Base-by-base conservation (phyloP, 805 yeast genomes). In the Pichia phayaonensis region DNA sequence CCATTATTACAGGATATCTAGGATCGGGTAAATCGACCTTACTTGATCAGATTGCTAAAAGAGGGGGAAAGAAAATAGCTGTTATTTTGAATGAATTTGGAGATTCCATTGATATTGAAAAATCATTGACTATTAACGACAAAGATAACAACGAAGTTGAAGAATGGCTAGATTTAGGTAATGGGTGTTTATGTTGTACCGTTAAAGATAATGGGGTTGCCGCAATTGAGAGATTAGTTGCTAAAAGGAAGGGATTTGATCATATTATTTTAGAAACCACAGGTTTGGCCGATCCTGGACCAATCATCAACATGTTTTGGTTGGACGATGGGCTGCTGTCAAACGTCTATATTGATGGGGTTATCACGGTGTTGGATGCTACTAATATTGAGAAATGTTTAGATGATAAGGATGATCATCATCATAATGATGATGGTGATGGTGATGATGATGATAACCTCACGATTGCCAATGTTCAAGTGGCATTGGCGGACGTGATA, bases 291-390 rank as follows among this genome's bases (percentile, higher is more conserved):
- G 98, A 94, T 62, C 99, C 99, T 0, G 97, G 90, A 0, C 98
- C 98, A 0, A 89, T 94, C 26, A 97, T 97, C 5, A 80, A 83
- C 56, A 92, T 92, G 97, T 94, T 94, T 67, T 94, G 99, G 99
- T 74, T 90, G 29, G 99, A 94, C 64, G 92, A 87, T 23, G 97
- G 90, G 0, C 72, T 94, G 51, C 76, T 83, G 16, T 83, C 96
- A 4, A 83, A 82, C 57, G 89, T 94, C 2, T 86, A 87, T 63
- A 83, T 94, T 31, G 98, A 92, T 66, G 96, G 96, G 0, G 88
- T 92, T 6, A 77, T 94, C 15, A 86, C 97, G 0, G 97, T 92
- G 2, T 71, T 94, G 41, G 98, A 92, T 63, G 64, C 83, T 2
- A 80, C 75, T 45, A 83, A 89, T 60, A 82, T 92, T 23, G 59